Conservation (phyloP, 2,329 filamentous ascomycete species). For the Beauveria caledonica region DNA sequence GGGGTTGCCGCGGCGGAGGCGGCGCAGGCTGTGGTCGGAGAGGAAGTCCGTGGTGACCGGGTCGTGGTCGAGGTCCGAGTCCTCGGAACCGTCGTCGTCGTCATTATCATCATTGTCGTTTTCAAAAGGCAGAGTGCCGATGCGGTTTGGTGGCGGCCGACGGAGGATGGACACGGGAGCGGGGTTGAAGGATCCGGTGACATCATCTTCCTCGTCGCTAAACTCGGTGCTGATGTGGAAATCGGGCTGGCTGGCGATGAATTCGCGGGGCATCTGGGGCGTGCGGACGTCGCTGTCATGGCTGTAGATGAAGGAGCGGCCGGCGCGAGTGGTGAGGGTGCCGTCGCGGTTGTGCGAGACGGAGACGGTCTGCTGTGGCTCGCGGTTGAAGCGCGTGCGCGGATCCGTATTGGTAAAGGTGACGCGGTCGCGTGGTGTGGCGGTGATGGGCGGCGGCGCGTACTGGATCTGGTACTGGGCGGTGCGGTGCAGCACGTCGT, state of each 20-base stretch:
- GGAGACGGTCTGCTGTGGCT: slow-evolving; percentile 35
- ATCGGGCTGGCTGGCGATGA: slow-evolving; percentile 37
- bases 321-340: slow-evolving; percentile 37
- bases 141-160: slow-evolving; percentile 39
- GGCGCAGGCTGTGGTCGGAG: slow-evolving; percentile 2
- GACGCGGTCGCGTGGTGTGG: background rate
- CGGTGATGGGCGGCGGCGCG: slow-evolving; percentile 18
- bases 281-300: slow-evolving; percentile 34
- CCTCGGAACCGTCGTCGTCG: slow-evolving; percentile 23
- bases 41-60: slow-evolving; percentile 16
- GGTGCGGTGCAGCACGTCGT: slow-evolving; percentile 66
- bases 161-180: slow-evolving; percentile 19
- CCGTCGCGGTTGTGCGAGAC: slow-evolving; percentile 46
- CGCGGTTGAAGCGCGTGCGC: slow-evolving; percentile 11
- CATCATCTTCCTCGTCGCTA: slow-evolving; percentile 49
- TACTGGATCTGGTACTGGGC: slow-evolving; percentile 70
- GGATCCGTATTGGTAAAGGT: background rate
- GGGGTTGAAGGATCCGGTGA: slow-evolving; percentile 9
- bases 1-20: slow-evolving; percentile 15
- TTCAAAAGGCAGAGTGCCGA: slow-evolving; percentile 48
- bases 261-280: slow-evolving; percentile 50
- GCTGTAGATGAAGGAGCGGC: slow-evolving; percentile 36
- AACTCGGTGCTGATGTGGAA: slow-evolving; percentile 52
- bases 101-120: slow-evolving; percentile 14
- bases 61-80: slow-evolving; percentile 27